phyloP scores from a whole-genome alignment of 2,329 filamentous ascomycete species.

The Phialophora macrospora region DNA sequence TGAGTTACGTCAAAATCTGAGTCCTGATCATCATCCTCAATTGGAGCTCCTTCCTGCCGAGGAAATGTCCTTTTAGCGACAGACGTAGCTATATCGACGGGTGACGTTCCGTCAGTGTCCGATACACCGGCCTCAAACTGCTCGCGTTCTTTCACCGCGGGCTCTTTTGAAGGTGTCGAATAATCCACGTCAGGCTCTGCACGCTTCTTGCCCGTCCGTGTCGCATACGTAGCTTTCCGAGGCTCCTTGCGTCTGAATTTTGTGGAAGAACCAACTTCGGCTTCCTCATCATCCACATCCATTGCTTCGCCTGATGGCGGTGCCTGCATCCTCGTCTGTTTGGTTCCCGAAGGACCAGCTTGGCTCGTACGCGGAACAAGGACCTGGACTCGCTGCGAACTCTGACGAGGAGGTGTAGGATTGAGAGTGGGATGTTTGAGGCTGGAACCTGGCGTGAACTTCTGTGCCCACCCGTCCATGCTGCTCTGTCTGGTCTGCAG shows the following conservation, averaged over 20 bases:
- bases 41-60: neutral
- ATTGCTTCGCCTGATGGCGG: neutral
- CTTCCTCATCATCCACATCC: neutral
- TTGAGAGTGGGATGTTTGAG: constrained; percentile 29
- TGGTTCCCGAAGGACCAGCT: constrained; percentile 21
- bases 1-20: constrained; percentile 17
- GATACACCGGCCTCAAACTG: neutral
- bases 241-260: constrained; percentile 11
- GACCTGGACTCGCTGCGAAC: constrained; percentile 22
- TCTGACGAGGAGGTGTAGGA: constrained; percentile 13
- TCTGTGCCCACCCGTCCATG: constrained; percentile 33
- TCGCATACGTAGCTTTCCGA: constrained; percentile 26
- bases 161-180: constrained; percentile 21
- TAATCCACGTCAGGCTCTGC: constrained; percentile 31
- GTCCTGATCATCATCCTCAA: constrained; percentile 17
- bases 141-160: constrained; percentile 1
- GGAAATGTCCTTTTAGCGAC: constrained; percentile 30
- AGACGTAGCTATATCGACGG: constrained; percentile 30
- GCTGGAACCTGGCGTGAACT: constrained; percentile 22
- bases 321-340: constrained; percentile 1
- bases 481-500: constrained; percentile 28
- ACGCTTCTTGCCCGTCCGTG: constrained; percentile 32
- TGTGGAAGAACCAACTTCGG: neutral
- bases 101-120: constrained; percentile 15
- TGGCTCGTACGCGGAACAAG: constrained; percentile 27